phyloP scores from a whole-genome alignment of 768 basidiomycete genomes.

The Candolleomyces eurysporus region DNA sequence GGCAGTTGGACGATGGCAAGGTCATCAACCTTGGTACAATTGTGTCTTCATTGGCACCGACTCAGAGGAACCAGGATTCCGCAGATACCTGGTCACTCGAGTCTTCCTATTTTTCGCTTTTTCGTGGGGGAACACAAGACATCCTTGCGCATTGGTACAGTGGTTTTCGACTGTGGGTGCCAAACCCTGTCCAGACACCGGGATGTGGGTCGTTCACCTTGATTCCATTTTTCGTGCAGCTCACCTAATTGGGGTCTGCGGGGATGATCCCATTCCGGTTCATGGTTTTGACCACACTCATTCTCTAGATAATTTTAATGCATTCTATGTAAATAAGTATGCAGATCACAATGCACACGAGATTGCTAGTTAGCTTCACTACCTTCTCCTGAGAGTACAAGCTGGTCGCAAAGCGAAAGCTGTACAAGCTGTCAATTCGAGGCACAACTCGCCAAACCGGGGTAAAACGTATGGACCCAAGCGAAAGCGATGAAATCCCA shows the following conservation, averaged over 20 bases:
- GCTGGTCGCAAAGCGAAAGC: not conserved
- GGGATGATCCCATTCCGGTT: constrained; percentile 20
- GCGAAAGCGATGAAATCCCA: not conserved
- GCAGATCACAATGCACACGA: constrained; percentile 10
- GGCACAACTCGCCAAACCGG: not conserved
- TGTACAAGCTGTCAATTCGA: not conserved
- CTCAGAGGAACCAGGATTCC: not conserved
- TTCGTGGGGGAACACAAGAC: not conserved
- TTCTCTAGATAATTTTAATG: constrained; percentile 4
- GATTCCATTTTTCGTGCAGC: not conserved
- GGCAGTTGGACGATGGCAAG: not conserved
- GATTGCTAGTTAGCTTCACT: not conserved
- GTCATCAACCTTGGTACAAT: not conserved
- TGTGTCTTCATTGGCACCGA: not conserved
- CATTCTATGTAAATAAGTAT: not conserved
- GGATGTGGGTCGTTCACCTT: constrained; percentile 2
- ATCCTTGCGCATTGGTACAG: constrained; percentile 2
- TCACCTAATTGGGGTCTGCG: constrained; percentile 10
- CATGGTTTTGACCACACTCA: constrained; percentile 10
- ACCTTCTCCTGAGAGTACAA: not conserved
- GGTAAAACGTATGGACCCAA: not conserved
- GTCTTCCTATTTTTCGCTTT: constrained; percentile 3
- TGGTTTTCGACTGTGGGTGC: not conserved
- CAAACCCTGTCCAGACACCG: not conserved
- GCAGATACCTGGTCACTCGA: not conserved